Evolutionary conservation across 768 basidiomycete species (phyloP).

Genomic region (Tulasnella calospora): DNA sequence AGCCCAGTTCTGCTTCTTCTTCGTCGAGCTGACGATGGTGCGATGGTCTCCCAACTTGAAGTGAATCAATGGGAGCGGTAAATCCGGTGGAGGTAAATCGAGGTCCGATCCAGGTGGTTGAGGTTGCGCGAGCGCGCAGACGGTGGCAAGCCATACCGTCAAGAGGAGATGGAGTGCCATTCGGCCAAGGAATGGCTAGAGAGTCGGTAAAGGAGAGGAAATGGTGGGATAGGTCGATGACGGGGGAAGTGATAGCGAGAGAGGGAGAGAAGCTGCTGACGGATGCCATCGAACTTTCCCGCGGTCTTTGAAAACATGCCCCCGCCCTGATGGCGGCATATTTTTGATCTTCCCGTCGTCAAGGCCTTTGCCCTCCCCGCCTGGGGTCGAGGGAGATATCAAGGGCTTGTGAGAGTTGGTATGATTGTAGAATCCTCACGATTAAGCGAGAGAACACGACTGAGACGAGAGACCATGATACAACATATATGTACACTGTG

Average conservation of each 20-base stretch:
- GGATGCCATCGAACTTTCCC: not conserved
- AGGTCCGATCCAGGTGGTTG: not conserved
- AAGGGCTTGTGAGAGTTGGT: not conserved
- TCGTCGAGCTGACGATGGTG: not conserved
- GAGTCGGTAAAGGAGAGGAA: not conserved
- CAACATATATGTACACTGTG: not conserved
- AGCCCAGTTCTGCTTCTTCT: constrained; percentile 4
- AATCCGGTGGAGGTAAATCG: not conserved
- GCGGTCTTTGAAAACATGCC: not conserved
- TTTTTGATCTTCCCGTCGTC: not conserved
- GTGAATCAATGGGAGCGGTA: constrained; percentile 19
- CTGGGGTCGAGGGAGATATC: not conserved
- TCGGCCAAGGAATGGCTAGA: constrained; percentile 4
- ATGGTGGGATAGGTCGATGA: not conserved
- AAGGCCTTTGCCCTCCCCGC: not conserved
- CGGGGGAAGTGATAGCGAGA: not conserved
- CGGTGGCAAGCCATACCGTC: constrained; percentile 10
- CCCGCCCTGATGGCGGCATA: not conserved
- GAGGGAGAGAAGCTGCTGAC: not conserved
- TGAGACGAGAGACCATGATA: not conserved
- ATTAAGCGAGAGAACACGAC: not conserved
- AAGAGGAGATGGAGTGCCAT: constrained; percentile 2
- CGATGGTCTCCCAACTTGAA: constrained; percentile 6
- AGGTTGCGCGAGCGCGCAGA: not conserved
- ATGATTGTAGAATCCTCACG: not conserved